These are phyloP conservation scores for Camellia oleifera DNA, from an alignment of 179 eudicot genomes.

Conservation along the genomic window DNA sequence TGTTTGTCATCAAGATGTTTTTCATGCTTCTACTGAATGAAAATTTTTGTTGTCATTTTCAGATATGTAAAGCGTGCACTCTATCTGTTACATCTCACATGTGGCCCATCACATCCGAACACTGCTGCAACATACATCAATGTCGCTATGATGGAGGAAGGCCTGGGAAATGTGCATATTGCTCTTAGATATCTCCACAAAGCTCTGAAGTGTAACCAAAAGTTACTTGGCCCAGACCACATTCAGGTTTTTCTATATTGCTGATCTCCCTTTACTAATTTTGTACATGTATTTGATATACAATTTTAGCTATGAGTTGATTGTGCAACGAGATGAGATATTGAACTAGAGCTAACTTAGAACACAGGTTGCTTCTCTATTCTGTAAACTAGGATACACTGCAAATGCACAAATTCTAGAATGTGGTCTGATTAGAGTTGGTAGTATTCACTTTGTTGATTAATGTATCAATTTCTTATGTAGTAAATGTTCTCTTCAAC, in stretches of 20 bases:
- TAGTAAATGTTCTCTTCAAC: neutral
- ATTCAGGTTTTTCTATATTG: constrained; percentile 66
- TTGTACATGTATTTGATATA: neutral
- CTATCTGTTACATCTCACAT: constrained; percentile 95
- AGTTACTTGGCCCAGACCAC: constrained; percentile 97
- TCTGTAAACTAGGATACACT: constrained; percentile 1
- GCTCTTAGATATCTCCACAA: constrained; percentile 99
- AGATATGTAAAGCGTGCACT: constrained; percentile 98
- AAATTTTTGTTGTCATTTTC: constrained; percentile 10
- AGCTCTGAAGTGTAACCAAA: constrained; percentile 98
- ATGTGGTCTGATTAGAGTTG: neutral
- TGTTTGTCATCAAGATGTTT: constrained; percentile 6
- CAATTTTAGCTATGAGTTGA: neutral
- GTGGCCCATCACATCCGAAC: constrained; percentile 99
- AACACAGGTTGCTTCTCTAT: neutral
- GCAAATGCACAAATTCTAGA: neutral
- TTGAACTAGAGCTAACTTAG: neutral
- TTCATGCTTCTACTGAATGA: neutral
- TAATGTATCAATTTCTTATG: neutral
- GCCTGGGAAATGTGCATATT: constrained; percentile 97
- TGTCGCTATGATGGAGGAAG: constrained; percentile 99
- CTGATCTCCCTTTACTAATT: neutral
- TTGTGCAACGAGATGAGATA: neutral
- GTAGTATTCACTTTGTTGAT: neutral
- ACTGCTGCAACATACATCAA: constrained; percentile 99